Percentiles rank a stretch among this genome's conserved stretches.
These are phyloP conservation scores for Colletotrichum filicis DNA, from an alignment of 2,329 filamentous ascomycete genomes.

Conservation along the genomic window DNA sequence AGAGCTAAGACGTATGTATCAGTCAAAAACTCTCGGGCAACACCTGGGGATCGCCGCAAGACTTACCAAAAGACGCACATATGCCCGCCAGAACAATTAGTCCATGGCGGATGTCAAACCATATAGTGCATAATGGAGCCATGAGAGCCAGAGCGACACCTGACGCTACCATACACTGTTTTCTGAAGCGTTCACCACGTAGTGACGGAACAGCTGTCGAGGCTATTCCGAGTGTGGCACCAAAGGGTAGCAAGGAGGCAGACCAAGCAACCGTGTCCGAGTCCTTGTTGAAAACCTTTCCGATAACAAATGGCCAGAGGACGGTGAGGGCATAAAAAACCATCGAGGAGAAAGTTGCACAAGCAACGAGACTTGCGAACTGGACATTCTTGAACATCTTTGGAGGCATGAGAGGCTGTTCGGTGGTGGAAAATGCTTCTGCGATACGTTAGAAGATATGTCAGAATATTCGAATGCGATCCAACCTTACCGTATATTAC, in stretches of 20 bases:
- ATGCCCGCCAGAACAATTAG: neutral
- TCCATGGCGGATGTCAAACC: neutral
- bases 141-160: neutral
- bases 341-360: conserved; percentile 54
- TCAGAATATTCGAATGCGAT: neutral
- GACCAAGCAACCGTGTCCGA: conserved; percentile 49
- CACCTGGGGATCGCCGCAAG: neutral
- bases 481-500: conserved; percentile 2
- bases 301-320: conserved; percentile 56
- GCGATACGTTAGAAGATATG: conserved; percentile 36
- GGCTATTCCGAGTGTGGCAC: neutral
- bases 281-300: conserved; percentile 52
- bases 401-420: conserved; percentile 53
- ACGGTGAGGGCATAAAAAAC: conserved; percentile 57
- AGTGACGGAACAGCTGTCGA: conserved; percentile 48
- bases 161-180: neutral
- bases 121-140: neutral
- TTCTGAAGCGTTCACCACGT: conserved; percentile 41
- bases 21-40: neutral
- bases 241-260: neutral
- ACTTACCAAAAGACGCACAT: neutral
- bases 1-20: conserved; percentile 39
- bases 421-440: conserved; percentile 34
- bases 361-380: conserved; percentile 51
- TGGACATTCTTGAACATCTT: conserved; percentile 53